A percentile compares a stretch with the other conserved stretches of the same genome.
Conservation (phyloP, 805 yeast genomes). For the Yamadazyma takamatsuzukensis region DNA sequence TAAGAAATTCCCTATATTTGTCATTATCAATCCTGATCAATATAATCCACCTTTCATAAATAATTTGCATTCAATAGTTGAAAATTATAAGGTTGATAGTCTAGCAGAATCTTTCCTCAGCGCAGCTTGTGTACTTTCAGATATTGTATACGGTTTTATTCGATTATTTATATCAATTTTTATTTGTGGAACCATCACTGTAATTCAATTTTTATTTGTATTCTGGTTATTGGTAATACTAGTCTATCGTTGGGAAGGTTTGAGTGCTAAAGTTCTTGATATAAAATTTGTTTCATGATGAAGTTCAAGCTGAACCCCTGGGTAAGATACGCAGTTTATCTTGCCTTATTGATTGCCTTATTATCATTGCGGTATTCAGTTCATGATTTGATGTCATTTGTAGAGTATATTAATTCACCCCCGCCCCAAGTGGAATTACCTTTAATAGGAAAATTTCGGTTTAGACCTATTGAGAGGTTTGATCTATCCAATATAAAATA, state of each 20-base stretch:
- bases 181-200: slow-evolving; percentile 5
- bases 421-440: background rate
- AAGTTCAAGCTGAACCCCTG: too few relatives aligned
- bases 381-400: slow-evolving; percentile 1
- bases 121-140: slow-evolving; percentile 7
- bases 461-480: slow-evolving; percentile 28
- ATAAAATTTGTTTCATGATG: too few relatives aligned
- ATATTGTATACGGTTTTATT: slow-evolving; percentile 11
- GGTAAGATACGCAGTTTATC: too few relatives aligned
- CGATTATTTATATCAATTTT: slow-evolving; percentile 9
- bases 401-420: background rate
- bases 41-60: slow-evolving; percentile 24
- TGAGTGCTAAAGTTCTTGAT: too few relatives aligned
- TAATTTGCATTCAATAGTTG: slow-evolving; percentile 3
- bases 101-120: slow-evolving; percentile 1
- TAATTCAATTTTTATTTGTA: slow-evolving; percentile 4
- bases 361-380: slow-evolving; percentile 4
- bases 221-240: slow-evolving; percentile 4
- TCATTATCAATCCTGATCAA: slow-evolving; percentile 18
- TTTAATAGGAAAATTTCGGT: slow-evolving; percentile 19
- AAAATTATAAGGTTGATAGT: slow-evolving; percentile 1
- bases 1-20: slow-evolving; percentile 12
- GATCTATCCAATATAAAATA: slow-evolving; percentile 19
- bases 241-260: slow-evolving; percentile 9
- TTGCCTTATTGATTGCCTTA: too few relatives aligned